Evolutionary conservation across 352 stramenopile genomes (phyloP).

Genomic region (Pythium apleroticum): DNA sequence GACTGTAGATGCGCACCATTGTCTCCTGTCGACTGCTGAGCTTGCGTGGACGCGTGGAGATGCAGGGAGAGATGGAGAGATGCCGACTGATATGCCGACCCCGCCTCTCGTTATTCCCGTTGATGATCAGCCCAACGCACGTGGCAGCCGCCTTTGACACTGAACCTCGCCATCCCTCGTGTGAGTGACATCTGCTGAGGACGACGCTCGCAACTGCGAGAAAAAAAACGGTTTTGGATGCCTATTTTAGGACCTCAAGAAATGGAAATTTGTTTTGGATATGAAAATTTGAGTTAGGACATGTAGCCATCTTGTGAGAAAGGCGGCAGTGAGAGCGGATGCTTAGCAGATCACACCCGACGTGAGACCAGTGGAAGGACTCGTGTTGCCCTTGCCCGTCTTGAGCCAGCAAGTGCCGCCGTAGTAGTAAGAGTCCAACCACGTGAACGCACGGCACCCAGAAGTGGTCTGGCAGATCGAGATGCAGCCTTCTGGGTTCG

Average conservation of each 20-base stretch:
- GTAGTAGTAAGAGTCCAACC: conserved; percentile 11
- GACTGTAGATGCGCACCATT: conserved; percentile 13
- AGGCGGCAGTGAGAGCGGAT: background rate
- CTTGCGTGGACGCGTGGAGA: background rate
- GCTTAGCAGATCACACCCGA: conserved; percentile 8
- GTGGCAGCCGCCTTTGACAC: conserved; percentile 7
- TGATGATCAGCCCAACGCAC: conserved; percentile 13
- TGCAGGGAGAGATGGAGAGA: background rate
- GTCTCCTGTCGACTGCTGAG: background rate
- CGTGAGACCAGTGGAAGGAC: background rate
- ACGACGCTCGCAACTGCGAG: conserved; percentile 3
- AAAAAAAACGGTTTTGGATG: conserved; percentile 1
- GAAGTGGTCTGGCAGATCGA: background rate
- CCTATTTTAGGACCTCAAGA: background rate
- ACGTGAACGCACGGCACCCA: conserved; percentile 7
- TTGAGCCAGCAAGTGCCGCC: conserved; percentile 36
- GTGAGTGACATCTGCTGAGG: background rate
- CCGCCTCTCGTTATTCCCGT: background rate
- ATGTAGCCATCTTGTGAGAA: conserved; percentile 1
- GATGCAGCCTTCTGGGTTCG: background rate
- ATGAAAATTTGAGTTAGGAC: background rate
- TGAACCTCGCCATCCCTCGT: background rate
- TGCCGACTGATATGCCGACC: background rate
- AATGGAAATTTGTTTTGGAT: background rate
- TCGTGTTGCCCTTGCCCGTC: conserved; percentile 2